Base-by-base conservation (phyloP, 108 stramenopile species). In the Nannochloropsis gaditana region DNA sequence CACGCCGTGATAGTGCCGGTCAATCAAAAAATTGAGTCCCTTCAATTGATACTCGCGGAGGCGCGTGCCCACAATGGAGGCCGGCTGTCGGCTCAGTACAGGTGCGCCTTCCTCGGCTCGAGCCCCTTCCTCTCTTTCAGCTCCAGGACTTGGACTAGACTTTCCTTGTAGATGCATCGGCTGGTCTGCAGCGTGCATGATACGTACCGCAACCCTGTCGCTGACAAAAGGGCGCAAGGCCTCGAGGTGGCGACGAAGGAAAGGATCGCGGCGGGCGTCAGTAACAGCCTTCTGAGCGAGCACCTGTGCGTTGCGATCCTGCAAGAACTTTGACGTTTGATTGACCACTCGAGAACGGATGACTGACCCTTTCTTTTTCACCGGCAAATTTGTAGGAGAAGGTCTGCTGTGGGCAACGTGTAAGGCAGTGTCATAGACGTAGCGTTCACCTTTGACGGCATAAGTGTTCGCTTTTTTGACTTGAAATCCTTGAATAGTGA, bases 1-100 rank as follows among this genome's bases (percentile, higher is more conserved):
- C 59, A 73, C 59, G 15, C 59, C 59, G 8, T 73, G 59, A 8
- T 73, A n/a, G 59, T 73, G 59, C 19, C 59, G 59, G n/a, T 73
- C 59, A n/a, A 73, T 15, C 59, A 73, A 73, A n/a, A 73, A 73
- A 73, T 73, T 73, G n/a, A 73, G 59, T n/a, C 59, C 59, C n/a
- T 6, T 15, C 59, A 73, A n/a, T 6, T 73, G 59, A 73, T 73
- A 73, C 19, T 73, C 59, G 19, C 59, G 15, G 4, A 73, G n/a
- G 4, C n/a, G 19, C 15, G 59, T 73, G n/a, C 59, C 59, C 4
- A 73, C 59, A 73, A 73, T 73, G n/a, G 19, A 73, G 8, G 59
- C 15, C 15, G 59, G 59, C n/a, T 73, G 59, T n/a, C n/a, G 15
- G 6, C 59, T 73, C 19, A 73, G 59, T 1, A n/a, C n/a, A 15